Evolutionary conservation across 768 basidiomycete genomes (phyloP), one percentile per base, ranked within the genome.

Genomic region (Kwoniella heveanensis): DNA sequence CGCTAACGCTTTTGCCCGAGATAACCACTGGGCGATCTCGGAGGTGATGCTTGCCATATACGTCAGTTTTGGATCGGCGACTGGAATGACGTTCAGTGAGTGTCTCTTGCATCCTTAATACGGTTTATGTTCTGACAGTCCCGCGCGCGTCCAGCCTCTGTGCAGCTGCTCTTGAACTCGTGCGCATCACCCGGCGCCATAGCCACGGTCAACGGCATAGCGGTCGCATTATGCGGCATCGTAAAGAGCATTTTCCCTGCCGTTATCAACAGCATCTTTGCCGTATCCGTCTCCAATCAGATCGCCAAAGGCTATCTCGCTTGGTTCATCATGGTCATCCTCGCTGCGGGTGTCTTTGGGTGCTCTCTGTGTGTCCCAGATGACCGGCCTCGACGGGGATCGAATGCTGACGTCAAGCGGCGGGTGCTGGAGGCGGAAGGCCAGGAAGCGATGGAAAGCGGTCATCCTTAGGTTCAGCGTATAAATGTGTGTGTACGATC

Each of bases 221-320:
- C 65, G 6, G 65, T 66, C 19, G 65, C 65, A 6, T 52, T 66
- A 6, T 66, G 65, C 51, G 65, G 65, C 27, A 58, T 66, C 19
- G 65, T 66, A 47, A 68, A 68, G 54, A 59, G 57, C 37, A 55
- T 65, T 56, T 64, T 64, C 55, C 63, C 67, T 9, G 67, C 67
- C 30, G 67, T 59, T 25, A 58, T 69, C 53, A 69, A 69, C 56
- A 55, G 53, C 27, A 51, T 69, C 49, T 65, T 69, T 47, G 67
- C 67, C 10, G 26, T 65, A 6, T 59, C 64, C 17, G 67, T 69
- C 17, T 61, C 62, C 22, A 58, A 57, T 1, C 53, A 61, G 46
- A 64, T 68, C 9, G 22, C 65, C 1, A 22, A 39, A 4, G 67
- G 67, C 4, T 68, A 65, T 36, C 62, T 68, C 37, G 57, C 62